phyloP scores from a whole-genome alignment of 2,329 filamentous ascomycete species.

The Diaporthe ilicicola region DNA sequence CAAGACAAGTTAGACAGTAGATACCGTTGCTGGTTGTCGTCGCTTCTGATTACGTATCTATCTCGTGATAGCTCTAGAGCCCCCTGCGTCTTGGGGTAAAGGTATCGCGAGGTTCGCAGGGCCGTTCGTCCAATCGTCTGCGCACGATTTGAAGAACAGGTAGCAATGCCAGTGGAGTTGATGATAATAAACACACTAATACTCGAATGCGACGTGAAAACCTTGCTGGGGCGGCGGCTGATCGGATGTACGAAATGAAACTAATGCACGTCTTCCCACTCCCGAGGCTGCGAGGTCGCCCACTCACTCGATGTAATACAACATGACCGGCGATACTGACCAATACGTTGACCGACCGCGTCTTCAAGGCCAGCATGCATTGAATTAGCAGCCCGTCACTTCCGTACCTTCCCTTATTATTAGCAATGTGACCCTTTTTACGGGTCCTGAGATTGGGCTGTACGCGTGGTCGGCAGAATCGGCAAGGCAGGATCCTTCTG shows the following conservation, averaged over 20 bases:
- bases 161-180: neutral
- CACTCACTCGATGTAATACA: no score
- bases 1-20: no score
- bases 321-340: neutral
- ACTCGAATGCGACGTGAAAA: neutral
- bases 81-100: neutral
- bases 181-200: no score
- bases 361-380: neutral
- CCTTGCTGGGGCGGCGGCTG: no score
- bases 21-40: neutral
- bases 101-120: neutral
- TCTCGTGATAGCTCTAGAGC: no score
- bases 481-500: slow-evolving; percentile 2
- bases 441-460: neutral
- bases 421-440: neutral
- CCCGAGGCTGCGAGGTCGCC: no score
- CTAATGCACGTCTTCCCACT: neutral
- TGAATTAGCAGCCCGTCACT: neutral
- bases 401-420: neutral
- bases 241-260: neutral
- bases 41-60: no score
- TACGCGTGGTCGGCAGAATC: neutral
- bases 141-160: neutral
- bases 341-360: neutral
- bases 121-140: neutral